Conservation (phyloP, 2,329 filamentous ascomycete species). For the Sarocladium oryzae region DNA sequence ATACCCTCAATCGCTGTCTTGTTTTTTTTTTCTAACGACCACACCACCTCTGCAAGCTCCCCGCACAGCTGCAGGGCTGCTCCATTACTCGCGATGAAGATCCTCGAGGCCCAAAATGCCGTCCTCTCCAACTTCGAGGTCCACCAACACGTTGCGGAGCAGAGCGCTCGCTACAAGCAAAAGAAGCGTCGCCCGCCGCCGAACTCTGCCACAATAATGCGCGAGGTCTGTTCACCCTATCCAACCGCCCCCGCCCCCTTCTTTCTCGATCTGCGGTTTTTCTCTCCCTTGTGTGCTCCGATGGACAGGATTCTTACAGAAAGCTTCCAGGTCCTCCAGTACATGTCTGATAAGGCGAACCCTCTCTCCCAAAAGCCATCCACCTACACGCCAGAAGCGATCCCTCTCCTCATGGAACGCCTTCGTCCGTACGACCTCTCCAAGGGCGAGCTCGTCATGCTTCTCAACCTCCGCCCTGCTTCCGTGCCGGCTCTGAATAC, state of each 20-base stretch:
- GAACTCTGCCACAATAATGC: constrained; percentile 55
- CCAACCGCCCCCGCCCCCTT: too few relatives aligned
- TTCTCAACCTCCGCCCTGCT: constrained; percentile 58
- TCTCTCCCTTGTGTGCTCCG: background rate
- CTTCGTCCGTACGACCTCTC: constrained; percentile 53
- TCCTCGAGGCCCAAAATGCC: constrained; percentile 64
- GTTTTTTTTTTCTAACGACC: background rate
- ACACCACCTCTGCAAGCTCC: background rate
- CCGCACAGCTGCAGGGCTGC: too few relatives aligned
- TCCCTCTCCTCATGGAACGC: constrained; percentile 46
- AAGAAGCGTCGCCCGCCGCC: constrained; percentile 42
- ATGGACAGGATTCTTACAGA: background rate
- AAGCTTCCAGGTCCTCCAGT: constrained; percentile 48
- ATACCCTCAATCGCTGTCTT: background rate
- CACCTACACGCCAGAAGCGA: constrained; percentile 46
- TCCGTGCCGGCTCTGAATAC: constrained; percentile 53
- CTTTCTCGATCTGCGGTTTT: too few relatives aligned
- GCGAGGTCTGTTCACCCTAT: constrained; percentile 46
- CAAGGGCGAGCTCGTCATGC: constrained; percentile 64
- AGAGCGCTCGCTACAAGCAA: constrained; percentile 43
- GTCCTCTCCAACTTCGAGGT: constrained; percentile 70
- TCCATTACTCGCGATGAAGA: constrained; percentile 47
- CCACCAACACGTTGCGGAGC: constrained; percentile 55
- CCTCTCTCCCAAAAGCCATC: constrained; percentile 49
- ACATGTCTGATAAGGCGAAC: constrained; percentile 47